Conservation (phyloP, 2,329 filamentous ascomycete genomes). For the Fusarium pininemorale region DNA sequence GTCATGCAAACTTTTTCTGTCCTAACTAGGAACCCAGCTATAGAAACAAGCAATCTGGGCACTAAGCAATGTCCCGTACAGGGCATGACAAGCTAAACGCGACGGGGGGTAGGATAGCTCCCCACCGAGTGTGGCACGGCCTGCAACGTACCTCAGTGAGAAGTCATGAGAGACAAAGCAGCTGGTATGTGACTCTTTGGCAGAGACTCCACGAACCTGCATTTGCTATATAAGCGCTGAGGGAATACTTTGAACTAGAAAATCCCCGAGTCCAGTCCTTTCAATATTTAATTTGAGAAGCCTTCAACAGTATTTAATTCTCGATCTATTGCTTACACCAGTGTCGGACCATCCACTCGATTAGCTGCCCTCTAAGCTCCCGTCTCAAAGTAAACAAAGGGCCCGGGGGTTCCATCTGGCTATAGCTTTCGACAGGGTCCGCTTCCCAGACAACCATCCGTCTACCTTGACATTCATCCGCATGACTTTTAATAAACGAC, state of each 20-base stretch:
- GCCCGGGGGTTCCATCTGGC: conserved; percentile 28
- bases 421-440: conserved; percentile 39
- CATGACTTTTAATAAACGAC: conserved; percentile 34
- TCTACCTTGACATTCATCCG: conserved; percentile 26
- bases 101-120: conserved; percentile 8
- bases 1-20: conserved; percentile 10
- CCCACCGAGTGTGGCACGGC: conserved; percentile 11
- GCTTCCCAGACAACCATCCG: conserved; percentile 50
- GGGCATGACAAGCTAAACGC: conserved; percentile 2
- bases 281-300: background rate
- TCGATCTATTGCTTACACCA: conserved; percentile 9
- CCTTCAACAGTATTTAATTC: background rate
- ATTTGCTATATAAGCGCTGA: conserved; percentile 17
- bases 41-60: conserved; percentile 4
- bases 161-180: conserved; percentile 15
- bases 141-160: conserved; percentile 1
- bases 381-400: conserved; percentile 53
- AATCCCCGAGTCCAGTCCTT: background rate
- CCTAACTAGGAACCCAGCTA: background rate
- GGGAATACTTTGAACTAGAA: background rate
- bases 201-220: conserved; percentile 31
- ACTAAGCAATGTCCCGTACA: background rate
- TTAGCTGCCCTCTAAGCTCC: conserved; percentile 47
- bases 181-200: conserved; percentile 31
- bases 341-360: conserved; percentile 15